Conservation (phyloP, 2,329 filamentous ascomycete genomes). For the Macroventuria anomochaeta region DNA sequence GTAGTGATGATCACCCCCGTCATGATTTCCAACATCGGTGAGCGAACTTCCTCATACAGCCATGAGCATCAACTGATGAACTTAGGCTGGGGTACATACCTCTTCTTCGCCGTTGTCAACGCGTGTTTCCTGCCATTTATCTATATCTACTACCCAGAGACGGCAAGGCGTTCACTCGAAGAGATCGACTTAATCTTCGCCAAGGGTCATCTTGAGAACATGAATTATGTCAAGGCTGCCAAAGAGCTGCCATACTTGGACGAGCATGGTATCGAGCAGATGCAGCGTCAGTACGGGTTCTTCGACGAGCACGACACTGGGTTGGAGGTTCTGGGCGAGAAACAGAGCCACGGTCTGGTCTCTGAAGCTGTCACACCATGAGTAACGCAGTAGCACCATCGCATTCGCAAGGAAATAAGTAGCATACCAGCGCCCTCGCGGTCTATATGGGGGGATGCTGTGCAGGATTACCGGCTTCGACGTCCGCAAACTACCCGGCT, state of each 20-base stretch:
- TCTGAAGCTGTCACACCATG: slow-evolving; percentile 5
- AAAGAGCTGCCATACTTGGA: slow-evolving; percentile 62
- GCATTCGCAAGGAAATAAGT: background rate
- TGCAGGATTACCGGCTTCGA: background rate
- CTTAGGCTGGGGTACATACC: slow-evolving; percentile 45
- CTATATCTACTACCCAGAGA: slow-evolving; percentile 63
- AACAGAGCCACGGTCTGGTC: background rate
- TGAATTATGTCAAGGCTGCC: slow-evolving; percentile 65
- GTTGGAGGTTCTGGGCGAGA: slow-evolving; percentile 8
- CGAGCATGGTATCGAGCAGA: slow-evolving; percentile 60
- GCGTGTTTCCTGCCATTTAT: slow-evolving; percentile 58
- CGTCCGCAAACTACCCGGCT: background rate
- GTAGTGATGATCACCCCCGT: slow-evolving; percentile 51
- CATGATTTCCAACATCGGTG: slow-evolving; percentile 39
- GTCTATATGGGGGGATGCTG: background rate
- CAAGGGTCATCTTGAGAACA: slow-evolving; percentile 58
- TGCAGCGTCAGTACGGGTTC: slow-evolving; percentile 49
- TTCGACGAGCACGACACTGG: slow-evolving; percentile 30
- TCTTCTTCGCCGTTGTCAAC: slow-evolving; percentile 60
- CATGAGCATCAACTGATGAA: background rate
- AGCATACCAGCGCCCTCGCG: too few species aligned
- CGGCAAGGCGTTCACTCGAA: slow-evolving; percentile 55
- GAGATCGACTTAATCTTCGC: slow-evolving; percentile 59
- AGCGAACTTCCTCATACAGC: background rate
- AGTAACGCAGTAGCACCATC: background rate